phyloP scores from a whole-genome alignment of 2,329 filamentous ascomycete species.

The Cordyceps fumosorosea region DNA sequence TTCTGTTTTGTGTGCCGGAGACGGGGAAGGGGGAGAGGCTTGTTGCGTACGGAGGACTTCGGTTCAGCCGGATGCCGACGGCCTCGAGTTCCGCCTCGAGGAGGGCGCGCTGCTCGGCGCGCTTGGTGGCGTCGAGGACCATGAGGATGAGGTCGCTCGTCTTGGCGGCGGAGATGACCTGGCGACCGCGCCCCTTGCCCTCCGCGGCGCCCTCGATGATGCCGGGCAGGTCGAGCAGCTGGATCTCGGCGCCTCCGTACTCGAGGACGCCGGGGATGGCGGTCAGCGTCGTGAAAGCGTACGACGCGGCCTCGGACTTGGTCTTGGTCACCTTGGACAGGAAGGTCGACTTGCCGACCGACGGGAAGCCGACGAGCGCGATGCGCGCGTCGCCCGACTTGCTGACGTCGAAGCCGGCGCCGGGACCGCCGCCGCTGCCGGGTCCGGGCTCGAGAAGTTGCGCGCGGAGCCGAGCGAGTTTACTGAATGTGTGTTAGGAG shows the following conservation, averaged over 20 bases:
- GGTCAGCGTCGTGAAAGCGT: constrained; percentile 94
- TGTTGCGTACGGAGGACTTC: constrained; percentile 69
- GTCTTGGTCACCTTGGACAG: constrained; percentile 99
- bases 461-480: constrained; percentile 88
- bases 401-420: constrained; percentile 85
- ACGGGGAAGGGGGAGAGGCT: too few species aligned
- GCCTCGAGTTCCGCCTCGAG: constrained; percentile 91
- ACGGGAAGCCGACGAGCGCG: constrained; percentile 96
- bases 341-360: constrained; percentile 97
- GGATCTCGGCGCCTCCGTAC: constrained; percentile 96
- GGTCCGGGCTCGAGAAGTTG: constrained; percentile 87
- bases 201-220: constrained; percentile 97
- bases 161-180: constrained; percentile 97
- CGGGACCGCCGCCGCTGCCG: constrained; percentile 69
- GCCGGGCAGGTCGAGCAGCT: constrained; percentile 93
- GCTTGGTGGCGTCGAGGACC: constrained; percentile 94
- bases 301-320: constrained; percentile 89
- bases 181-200: constrained; percentile 88
- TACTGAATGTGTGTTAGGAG: constrained; percentile 47
- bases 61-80: constrained; percentile 88
- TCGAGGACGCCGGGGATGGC: constrained; percentile 96
- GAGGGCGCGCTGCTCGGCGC: constrained; percentile 82
- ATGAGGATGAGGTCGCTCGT: constrained; percentile 96
- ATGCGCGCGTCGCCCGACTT: constrained; percentile 97
- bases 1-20: too few species aligned